phyloP scores from a whole-genome alignment of 768 basidiomycete genomes.

The Dentipellis sp. region DNA sequence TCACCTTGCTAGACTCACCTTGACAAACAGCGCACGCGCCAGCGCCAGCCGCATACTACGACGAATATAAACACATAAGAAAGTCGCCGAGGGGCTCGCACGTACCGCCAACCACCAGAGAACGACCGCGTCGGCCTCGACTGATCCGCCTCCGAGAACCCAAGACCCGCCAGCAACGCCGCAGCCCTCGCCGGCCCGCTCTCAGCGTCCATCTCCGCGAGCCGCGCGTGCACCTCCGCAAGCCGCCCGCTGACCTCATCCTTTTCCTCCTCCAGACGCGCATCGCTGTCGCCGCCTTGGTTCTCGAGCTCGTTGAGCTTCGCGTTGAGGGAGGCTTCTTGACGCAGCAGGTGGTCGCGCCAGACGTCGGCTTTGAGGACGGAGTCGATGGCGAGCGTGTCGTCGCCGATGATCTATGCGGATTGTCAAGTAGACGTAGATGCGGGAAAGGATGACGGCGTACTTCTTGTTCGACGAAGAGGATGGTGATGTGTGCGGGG shows the following conservation, averaged over 20 bases:
- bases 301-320: constrained; percentile 63
- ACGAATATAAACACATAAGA: neutral
- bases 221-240: constrained; percentile 79
- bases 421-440: neutral
- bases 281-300: constrained; percentile 54
- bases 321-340: constrained; percentile 70
- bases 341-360: constrained; percentile 85
- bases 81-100: neutral
- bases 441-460: constrained; percentile 8
- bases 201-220: constrained; percentile 98
- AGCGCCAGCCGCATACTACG: constrained; percentile 89
- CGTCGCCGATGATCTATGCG: constrained; percentile 79
- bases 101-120: constrained; percentile 91
- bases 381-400: constrained; percentile 84
- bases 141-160: constrained; percentile 87
- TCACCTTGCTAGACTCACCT: constrained; percentile 33
- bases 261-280: constrained; percentile 68
- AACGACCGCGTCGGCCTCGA: constrained; percentile 74
- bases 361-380: constrained; percentile 99
- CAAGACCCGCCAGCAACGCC: constrained; percentile 81
- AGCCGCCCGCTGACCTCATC: constrained; percentile 78
- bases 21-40: constrained; percentile 93
- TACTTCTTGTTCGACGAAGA: constrained; percentile 98
- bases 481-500: constrained; percentile 89
- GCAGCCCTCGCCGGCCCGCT: constrained; percentile 94